Evolutionary conservation across 208 protist species (phyloP).

Genomic region (Acanthamoeba triangularis): DNA sequence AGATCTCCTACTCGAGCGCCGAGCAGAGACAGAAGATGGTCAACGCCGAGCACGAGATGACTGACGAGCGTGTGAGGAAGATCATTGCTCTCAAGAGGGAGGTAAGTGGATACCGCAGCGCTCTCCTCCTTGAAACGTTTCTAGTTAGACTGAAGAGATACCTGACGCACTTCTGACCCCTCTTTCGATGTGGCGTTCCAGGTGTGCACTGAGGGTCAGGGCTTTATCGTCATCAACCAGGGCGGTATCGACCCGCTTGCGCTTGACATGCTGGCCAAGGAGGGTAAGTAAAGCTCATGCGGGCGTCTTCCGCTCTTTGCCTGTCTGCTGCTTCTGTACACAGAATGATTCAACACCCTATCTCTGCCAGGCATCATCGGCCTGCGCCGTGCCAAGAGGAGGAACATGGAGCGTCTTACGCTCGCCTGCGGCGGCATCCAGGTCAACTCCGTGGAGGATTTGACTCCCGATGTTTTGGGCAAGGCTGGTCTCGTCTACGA

Average conservation of each 20-base stretch:
- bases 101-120: not conserved
- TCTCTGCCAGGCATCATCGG: constrained; percentile 95
- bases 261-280: constrained; percentile 99
- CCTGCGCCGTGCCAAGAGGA: constrained; percentile 99
- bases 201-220: constrained; percentile 95
- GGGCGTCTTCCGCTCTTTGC: not conserved
- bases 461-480: constrained; percentile 96
- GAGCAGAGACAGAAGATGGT: constrained; percentile 98
- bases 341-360: constrained; percentile 31
- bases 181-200: constrained; percentile 8
- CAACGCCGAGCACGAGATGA: constrained; percentile 97
- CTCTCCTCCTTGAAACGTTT: not conserved
- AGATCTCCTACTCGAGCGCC: constrained; percentile 98
- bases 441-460: constrained; percentile 99
- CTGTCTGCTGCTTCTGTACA: not conserved
- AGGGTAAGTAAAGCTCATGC: constrained; percentile 74
- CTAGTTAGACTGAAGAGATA: not conserved
- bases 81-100: constrained; percentile 99
- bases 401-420: constrained; percentile 99
- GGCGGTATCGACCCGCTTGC: constrained; percentile 99
- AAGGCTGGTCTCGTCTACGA: constrained; percentile 99
- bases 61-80: constrained; percentile 97
- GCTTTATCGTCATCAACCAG: constrained; percentile 99
- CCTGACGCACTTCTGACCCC: not conserved
- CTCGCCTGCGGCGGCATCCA: constrained; percentile 97